Percentiles rank a stretch among this genome's conserved stretches.
Conservation (phyloP, 441 rosid species). For the Populus hybrid region DNA sequence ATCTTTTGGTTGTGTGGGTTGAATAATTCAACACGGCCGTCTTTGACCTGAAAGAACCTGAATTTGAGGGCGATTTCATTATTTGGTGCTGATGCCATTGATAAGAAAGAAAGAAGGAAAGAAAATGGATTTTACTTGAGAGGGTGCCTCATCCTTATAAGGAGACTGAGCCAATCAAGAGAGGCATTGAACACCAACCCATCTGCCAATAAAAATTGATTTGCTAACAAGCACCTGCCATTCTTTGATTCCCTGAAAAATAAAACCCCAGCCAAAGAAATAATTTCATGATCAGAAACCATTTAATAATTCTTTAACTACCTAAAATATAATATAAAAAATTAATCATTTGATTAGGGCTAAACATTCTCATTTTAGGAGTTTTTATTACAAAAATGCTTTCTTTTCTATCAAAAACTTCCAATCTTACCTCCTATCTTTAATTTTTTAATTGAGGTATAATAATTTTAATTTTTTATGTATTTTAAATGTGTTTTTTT, state of each 20-base stretch:
- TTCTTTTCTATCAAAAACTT: no score
- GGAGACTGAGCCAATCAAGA: neutral
- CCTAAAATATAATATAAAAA: neutral
- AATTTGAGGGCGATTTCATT: conserved; percentile 22
- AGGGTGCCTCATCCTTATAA: neutral
- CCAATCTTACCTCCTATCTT: no score
- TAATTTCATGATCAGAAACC: no score
- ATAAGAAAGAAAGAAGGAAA: neutral
- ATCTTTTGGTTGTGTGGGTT: conserved; percentile 13
- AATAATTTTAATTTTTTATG: no score
- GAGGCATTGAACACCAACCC: neutral
- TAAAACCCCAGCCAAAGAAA: no score
- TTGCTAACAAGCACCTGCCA: no score
- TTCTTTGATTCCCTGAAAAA: no score
- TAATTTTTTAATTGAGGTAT: no score
- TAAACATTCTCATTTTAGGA: no score
- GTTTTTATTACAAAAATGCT: no score
- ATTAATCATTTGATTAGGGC: neutral
- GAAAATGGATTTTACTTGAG: neutral
- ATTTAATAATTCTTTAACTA: neutral
- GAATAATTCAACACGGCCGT: conserved; percentile 32
- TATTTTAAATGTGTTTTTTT: no score
- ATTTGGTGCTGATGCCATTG: conserved; percentile 20
- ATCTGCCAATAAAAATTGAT: no score
- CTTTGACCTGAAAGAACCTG: conserved; percentile 40